phyloP scores from a whole-genome alignment of 2,329 filamentous ascomycete species.

The Microthyrium microscopicum region DNA sequence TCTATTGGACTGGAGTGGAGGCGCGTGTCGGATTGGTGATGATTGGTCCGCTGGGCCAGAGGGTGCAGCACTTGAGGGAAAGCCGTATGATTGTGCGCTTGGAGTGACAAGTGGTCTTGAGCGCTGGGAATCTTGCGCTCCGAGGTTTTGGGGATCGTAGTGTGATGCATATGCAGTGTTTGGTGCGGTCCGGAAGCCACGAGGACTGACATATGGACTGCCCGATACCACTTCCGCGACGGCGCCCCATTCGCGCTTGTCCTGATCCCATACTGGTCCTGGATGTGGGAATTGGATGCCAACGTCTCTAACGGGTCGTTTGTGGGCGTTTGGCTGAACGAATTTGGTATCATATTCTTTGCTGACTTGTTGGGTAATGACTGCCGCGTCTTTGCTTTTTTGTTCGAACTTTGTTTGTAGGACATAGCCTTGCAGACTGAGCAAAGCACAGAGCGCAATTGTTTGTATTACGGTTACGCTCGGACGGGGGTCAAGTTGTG shows the following conservation, averaged over 20 bases:
- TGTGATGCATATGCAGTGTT: slow-evolving; percentile 66
- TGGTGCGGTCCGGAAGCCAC: slow-evolving; percentile 63
- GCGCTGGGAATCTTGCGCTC: slow-evolving; percentile 2
- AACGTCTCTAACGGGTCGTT: slow-evolving; percentile 61
- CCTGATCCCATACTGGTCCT: slow-evolving; percentile 21
- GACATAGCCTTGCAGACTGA: slow-evolving; percentile 62
- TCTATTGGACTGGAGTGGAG: slow-evolving; percentile 23
- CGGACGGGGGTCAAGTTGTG: slow-evolving; percentile 57
- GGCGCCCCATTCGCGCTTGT: slow-evolving; percentile 22
- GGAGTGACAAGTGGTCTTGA: slow-evolving; percentile 16
- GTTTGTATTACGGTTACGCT: slow-evolving; percentile 77
- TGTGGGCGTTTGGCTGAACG: slow-evolving; percentile 78
- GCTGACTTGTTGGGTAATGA: slow-evolving; percentile 83
- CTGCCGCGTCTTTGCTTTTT: slow-evolving; percentile 65
- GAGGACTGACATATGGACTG: slow-evolving; percentile 48
- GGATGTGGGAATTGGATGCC: slow-evolving; percentile 52
- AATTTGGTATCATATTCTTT: slow-evolving; percentile 94
- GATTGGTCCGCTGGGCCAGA: slow-evolving; percentile 23
- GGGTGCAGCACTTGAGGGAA: slow-evolving; percentile 18
- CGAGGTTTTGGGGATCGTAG: slow-evolving; percentile 46
- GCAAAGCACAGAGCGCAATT: slow-evolving; percentile 54
- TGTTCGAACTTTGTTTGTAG: slow-evolving; percentile 62
- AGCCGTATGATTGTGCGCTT: not conserved
- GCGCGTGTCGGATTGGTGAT: slow-evolving; percentile 30
- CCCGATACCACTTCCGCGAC: slow-evolving; percentile 42